Evolutionary conservation across 768 basidiomycete species (phyloP), one percentile per base, ranked within the genome.

Genomic region (Candolleomyces aberdarensis): DNA sequence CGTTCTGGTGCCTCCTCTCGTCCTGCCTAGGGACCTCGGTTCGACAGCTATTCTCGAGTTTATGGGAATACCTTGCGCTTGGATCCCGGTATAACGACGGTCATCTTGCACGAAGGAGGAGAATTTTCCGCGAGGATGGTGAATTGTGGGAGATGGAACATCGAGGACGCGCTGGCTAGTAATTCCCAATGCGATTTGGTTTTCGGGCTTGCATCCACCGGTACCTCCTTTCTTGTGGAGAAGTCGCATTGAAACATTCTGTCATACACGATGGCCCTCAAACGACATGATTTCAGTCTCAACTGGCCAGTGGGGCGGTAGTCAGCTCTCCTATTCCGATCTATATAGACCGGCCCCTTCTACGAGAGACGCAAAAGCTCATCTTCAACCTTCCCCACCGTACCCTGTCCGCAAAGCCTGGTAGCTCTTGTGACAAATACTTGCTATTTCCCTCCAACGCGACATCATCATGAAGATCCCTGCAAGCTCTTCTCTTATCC

Each of bases 1-100:
- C 88, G 7, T 78, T 80, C 46, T 88, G 88, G 85, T 90, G 88
- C 67, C 71, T 88, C 61, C 71, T 89, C 54, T 87, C 86, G 39
- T 88, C 87, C 7, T 88, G 88, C 73, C 69, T 89, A 60, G 88
- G 88, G 31, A 73, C 75, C 2, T 74, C 84, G 5, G 71, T 86
- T 43, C 72, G 78, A 51, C 73, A 71, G 31, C 70, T 74, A n/a
- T 62, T 85, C 22, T 74, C 75, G 36, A 77, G 77, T 48, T 65
- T 86, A 22, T 85, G 83, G 83, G 75, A 81, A 49, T 76, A 76
- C 60, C 61, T 73, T 32, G 65, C 78, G 22, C 70, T 82, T 55
- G 79, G 79, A 58, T 75, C 81, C 43, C 73, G 71, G 55, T 66
- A 40, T 22, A 36, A 56, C 36, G 41, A 36, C 13, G 36, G 46